Percentiles rank a stretch among this genome's conserved stretches.
These are phyloP conservation scores for Solanum sejunctum DNA, from an alignment of 257 asterid species.

Conservation along the genomic window DNA sequence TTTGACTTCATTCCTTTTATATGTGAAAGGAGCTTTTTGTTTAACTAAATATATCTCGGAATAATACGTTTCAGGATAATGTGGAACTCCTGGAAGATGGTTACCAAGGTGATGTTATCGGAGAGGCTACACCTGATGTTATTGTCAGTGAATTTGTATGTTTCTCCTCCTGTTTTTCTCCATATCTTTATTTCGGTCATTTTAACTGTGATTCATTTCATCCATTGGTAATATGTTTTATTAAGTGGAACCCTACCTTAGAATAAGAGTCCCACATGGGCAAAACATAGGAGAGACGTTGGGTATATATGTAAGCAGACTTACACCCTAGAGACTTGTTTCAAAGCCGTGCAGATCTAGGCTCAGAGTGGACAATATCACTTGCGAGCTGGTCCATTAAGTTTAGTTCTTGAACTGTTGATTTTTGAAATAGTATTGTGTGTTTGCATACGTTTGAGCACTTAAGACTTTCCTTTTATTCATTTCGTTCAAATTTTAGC, in stretches of 20 bases:
- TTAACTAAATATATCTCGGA: not conserved
- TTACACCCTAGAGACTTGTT: too few relatives aligned
- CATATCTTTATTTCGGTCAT: not conserved
- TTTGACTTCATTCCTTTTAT: not conserved
- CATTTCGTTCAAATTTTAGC: not conserved
- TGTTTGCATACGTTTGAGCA: not conserved
- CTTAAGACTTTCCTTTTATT: not conserved
- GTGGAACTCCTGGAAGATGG: slow-evolving; percentile 67
- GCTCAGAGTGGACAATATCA: too few relatives aligned
- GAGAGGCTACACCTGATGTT: slow-evolving; percentile 92
- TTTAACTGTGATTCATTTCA: not conserved
- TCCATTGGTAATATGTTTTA: not conserved
- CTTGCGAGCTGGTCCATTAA: too few relatives aligned
- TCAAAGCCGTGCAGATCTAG: too few relatives aligned
- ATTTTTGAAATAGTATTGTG: not conserved
- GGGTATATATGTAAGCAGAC: too few relatives aligned
- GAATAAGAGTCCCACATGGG: too few relatives aligned
- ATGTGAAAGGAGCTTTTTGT: not conserved
- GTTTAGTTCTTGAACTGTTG: not conserved
- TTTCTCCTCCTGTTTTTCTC: not conserved
- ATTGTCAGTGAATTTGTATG: slow-evolving; percentile 89
- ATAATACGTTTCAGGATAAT: slow-evolving; percentile 41
- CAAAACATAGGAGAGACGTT: too few relatives aligned
- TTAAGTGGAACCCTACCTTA: not conserved
- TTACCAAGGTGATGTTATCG: slow-evolving; percentile 76